phyloP scores from a whole-genome alignment of 1,284 basidiomycete genomes.

The Ganoderma boninense region DNA sequence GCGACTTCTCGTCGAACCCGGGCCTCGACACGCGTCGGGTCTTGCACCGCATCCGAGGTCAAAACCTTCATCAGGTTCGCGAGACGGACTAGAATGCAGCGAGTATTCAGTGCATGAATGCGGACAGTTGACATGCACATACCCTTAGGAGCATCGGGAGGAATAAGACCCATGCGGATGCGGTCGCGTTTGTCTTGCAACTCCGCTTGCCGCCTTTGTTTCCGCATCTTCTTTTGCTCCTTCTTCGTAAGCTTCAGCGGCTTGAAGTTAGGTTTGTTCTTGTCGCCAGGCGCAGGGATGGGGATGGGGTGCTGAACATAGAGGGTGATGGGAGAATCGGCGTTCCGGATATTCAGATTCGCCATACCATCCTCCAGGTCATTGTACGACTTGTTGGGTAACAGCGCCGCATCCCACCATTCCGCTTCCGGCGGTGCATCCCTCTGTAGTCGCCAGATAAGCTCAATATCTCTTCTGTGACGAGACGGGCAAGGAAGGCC shows the following conservation, averaged over 20 bases:
- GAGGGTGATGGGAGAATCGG: constrained; percentile 84
- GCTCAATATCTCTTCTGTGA: background rate
- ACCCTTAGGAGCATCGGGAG: constrained; percentile 97
- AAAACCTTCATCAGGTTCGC: constrained; percentile 98
- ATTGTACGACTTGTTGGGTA: constrained; percentile 83
- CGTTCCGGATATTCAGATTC: constrained; percentile 66
- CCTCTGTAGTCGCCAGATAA: constrained; percentile 54
- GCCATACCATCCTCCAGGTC: constrained; percentile 70
- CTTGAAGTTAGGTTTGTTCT: constrained; percentile 78
- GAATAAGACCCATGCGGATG: constrained; percentile 94
- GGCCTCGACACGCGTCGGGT: constrained; percentile 97
- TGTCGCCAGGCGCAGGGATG: constrained; percentile 91
- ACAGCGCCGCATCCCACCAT: constrained; percentile 96
- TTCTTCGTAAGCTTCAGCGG: constrained; percentile 92
- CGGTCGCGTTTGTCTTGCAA: constrained; percentile 95
- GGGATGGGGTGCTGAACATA: constrained; percentile 98
- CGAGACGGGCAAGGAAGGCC: background rate
- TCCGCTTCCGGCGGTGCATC: constrained; percentile 89
- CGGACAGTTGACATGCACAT: constrained; percentile 27
- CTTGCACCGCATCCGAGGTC: constrained; percentile 95
- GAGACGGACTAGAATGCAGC: constrained; percentile 75
- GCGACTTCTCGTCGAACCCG: constrained; percentile 94
- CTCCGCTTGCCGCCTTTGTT: constrained; percentile 88
- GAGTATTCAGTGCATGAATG: constrained; percentile 20
- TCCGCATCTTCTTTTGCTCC: constrained; percentile 98